phyloP scores from a whole-genome alignment of 164 flowering plant species.

The Aristolochia contorta region DNA sequence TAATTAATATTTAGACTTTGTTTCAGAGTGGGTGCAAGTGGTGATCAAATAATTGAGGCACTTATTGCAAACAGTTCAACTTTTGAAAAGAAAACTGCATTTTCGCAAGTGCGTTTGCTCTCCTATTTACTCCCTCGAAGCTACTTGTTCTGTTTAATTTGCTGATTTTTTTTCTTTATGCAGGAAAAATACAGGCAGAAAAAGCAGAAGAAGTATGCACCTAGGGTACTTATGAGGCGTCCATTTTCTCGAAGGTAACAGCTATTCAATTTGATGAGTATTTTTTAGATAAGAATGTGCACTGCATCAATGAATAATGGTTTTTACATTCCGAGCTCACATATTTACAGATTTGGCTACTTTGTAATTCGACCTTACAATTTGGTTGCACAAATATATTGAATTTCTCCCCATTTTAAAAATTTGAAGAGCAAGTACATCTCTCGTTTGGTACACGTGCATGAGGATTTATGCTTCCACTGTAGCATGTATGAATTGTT shows the following conservation, averaged over 20 bases:
- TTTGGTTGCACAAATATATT: too few species aligned
- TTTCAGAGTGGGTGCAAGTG: slow-evolving; percentile 78
- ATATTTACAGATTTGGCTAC: too few species aligned
- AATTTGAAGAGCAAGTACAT: too few species aligned
- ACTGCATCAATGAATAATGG: too few species aligned
- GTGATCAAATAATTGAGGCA: slow-evolving; percentile 85
- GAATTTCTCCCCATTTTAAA: too few species aligned
- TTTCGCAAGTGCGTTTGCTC: slow-evolving; percentile 65
- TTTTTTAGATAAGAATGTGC: too few species aligned
- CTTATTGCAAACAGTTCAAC: slow-evolving; percentile 89
- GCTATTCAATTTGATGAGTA: not conserved
- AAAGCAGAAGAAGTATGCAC: slow-evolving; percentile 97
- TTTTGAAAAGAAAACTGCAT: slow-evolving; percentile 75
- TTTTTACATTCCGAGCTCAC: too few species aligned
- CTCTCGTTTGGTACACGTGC: too few species aligned
- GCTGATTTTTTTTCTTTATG: slow-evolving; percentile 18
- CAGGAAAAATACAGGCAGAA: slow-evolving; percentile 86
- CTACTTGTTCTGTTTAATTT: not conserved
- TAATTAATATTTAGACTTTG: slow-evolving; percentile 8
- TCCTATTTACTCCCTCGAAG: not conserved
- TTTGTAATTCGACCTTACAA: too few species aligned
- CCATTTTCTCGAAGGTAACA: slow-evolving; percentile 79
- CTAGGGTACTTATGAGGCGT: slow-evolving; percentile 78
- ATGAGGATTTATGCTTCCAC: too few species aligned
- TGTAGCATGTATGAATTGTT: too few species aligned